Evolutionary conservation across 345 rosid species (phyloP).

Genomic region (Ricinus communis): DNA sequence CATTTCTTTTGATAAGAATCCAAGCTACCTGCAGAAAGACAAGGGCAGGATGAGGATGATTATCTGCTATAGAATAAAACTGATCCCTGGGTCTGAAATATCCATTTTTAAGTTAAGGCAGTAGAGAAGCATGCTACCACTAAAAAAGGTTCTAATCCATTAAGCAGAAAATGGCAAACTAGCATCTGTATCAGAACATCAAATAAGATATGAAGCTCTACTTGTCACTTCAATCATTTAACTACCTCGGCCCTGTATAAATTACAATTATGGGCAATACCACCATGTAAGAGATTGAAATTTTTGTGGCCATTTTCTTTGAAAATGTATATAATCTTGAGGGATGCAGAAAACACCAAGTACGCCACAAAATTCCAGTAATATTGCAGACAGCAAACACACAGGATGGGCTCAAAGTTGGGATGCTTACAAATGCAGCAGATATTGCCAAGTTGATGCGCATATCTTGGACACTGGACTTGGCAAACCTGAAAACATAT

Average conservation of each 20-base stretch:
- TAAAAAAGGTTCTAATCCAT: not conserved
- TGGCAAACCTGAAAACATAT: conserved; percentile 60
- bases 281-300: not conserved
- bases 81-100: not conserved
- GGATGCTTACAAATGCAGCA: conserved; percentile 78
- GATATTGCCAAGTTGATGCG: conserved; percentile 86
- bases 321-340: not conserved
- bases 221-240: not conserved
- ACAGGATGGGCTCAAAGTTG: not conserved
- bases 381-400: not conserved
- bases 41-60: conserved; percentile 10
- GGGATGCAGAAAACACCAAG: conserved; percentile 1
- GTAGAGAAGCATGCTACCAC: not conserved
- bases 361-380: not conserved
- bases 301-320: not conserved
- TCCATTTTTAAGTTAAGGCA: not conserved
- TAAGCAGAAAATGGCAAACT: not conserved
- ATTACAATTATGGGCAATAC: not conserved
- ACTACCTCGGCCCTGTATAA: too few relatives aligned
- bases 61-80: not conserved
- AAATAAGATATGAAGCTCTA: not conserved
- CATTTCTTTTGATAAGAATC: conserved; percentile 67
- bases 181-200: not conserved
- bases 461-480: conserved; percentile 57
- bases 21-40: conserved; percentile 70